Evolutionary conservation across 257 asterid genomes (phyloP), one percentile per base, ranked within the genome.

Genomic region (Forsythia viridissima): DNA sequence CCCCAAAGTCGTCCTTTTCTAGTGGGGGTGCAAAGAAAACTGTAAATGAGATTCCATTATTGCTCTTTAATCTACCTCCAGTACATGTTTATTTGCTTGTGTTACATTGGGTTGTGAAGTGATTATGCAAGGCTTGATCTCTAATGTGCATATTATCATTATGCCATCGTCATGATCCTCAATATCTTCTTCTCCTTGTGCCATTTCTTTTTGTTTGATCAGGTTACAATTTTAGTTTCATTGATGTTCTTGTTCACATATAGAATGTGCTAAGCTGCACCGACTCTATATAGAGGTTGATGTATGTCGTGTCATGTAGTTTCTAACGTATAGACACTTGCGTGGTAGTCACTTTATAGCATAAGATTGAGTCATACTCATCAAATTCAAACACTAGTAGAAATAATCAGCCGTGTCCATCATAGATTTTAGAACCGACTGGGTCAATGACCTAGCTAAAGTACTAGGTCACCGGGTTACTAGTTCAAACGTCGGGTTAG

Each of bases 211-310:
- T n/a, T 55, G 42, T 67, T 57, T 73, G 9, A 16, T 16, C 55
- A 21, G 71, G 42, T 76, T 59, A 39, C 69, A 39, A 43, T 71
- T 72, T 70, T 75, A 74, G 59, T 81, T 71, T 18, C 13, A 15
- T 11, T 6, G 51, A 43, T 11, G 44, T 65, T 39, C 65, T 55
- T 57, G 66, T 57, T 57, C 30, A 57, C 36, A 20, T 8, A 57
- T 57, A 57, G 16, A n/a, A 18, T 57, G 10, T 46, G 55, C 55
- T 46, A 12, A 11, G 18, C 55, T 46, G 6, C 55, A 46, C 55
- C 1, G 55, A 46, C 55, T 46, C 55, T 3, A 6, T 13, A 46
- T 18, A 46, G 13, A 12, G 55, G 18, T 46, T 12, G 55, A 46
- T 46, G 55, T 12, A 46, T 3, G 3, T 46, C 6, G 13, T 46